A percentile compares a stretch with the other conserved stretches of the same genome.
Conservation (phyloP, 1,284 basidiomycete species). For the Ceratobasidium sp. region DNA sequence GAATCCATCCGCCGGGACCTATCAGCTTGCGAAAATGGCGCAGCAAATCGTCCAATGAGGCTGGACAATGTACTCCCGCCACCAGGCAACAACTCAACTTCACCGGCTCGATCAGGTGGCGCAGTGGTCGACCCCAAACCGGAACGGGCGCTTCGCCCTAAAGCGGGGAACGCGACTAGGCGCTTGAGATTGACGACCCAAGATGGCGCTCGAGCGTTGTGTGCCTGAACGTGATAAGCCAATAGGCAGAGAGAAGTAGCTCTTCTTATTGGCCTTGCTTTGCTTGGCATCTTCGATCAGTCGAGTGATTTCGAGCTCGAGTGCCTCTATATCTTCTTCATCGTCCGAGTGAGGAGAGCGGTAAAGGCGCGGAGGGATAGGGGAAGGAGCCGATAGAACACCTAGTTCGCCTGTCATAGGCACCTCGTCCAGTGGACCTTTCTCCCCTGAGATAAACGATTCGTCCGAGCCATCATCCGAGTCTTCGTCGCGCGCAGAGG, state of each 20-base stretch:
- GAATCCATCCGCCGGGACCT: neutral
- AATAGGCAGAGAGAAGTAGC: neutral
- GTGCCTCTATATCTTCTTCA: neutral
- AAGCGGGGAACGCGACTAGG: conserved; percentile 10
- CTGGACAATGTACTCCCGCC: neutral
- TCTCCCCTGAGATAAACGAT: neutral
- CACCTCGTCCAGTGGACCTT: neutral
- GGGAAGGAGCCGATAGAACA: neutral
- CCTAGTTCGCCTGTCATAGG: neutral
- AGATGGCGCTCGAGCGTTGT: neutral
- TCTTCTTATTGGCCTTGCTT: neutral
- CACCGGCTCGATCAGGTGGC: neutral
- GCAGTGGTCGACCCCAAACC: neutral
- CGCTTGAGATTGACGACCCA: neutral
- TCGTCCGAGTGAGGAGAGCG: conserved; percentile 13
- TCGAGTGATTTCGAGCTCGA: conserved; percentile 1
- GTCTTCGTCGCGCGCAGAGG: conserved; percentile 1
- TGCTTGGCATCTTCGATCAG: conserved; percentile 4
- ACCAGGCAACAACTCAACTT: neutral
- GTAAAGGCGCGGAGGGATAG: neutral
- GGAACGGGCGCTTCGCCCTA: neutral
- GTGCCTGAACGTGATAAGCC: conserved; percentile 9
- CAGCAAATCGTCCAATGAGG: neutral
- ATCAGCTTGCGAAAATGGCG: neutral
- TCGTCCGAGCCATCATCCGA: conserved; percentile 9